A percentile compares a stretch with the other conserved stretches of the same genome.
These are phyloP conservation scores for Scolecobasidium constrictum DNA, from an alignment of 2,329 filamentous ascomycete species.

Conservation along the genomic window DNA sequence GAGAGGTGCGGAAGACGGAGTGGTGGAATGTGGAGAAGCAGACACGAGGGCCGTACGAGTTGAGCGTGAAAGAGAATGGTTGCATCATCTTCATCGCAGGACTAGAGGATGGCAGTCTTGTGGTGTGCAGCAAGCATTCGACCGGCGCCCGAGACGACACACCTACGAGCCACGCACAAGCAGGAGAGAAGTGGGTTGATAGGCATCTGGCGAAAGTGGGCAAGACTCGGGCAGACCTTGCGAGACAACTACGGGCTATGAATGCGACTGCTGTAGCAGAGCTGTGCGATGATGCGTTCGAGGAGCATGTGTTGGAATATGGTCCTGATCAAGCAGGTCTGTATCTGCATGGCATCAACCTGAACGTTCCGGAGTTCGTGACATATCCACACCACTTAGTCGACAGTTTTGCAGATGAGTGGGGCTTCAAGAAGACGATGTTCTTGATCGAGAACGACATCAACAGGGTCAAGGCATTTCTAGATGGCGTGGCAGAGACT, in stretches of 20 bases:
- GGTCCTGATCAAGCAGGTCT: slow-evolving; percentile 72
- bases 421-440: slow-evolving; percentile 88
- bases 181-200: slow-evolving; percentile 73
- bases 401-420: slow-evolving; percentile 77
- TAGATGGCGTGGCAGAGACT: slow-evolving; percentile 76
- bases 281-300: slow-evolving; percentile 89
- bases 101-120: slow-evolving; percentile 73
- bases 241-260: slow-evolving; percentile 60
- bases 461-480: slow-evolving; percentile 61
- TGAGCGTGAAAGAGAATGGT: slow-evolving; percentile 98
- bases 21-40: slow-evolving; percentile 69
- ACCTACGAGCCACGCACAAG: slow-evolving; percentile 69
- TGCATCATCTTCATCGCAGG: slow-evolving; percentile 97
- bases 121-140: slow-evolving; percentile 99
- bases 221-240: slow-evolving; percentile 68
- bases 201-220: slow-evolving; percentile 67
- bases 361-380: slow-evolving; percentile 84
- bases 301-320: slow-evolving; percentile 94
- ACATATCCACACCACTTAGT: slow-evolving; percentile 79
- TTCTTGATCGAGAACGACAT: slow-evolving; percentile 69
- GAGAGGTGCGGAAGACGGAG: slow-evolving; percentile 68
- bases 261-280: slow-evolving; percentile 95
- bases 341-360: slow-evolving; percentile 91
- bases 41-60: slow-evolving; percentile 81
- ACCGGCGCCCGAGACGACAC: slow-evolving; percentile 68